Base-by-base conservation (phyloP, 495 filamentous ascomycete species). In the Recurvomyces mirabilis region DNA sequence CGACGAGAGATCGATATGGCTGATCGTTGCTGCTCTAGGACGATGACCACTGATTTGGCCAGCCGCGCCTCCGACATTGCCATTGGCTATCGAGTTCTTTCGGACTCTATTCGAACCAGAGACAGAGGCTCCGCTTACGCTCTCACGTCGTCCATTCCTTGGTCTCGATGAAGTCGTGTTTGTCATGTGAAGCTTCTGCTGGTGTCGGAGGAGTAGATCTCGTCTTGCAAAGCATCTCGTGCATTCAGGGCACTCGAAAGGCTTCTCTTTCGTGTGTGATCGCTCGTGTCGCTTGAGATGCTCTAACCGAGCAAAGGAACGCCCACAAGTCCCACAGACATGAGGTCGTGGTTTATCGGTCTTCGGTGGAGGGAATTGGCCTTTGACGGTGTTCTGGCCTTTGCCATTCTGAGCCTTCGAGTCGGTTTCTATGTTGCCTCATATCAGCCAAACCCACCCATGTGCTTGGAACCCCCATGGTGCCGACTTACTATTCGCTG, bases 141-240 rank as follows among this genome's bases (percentile, higher is more conserved):
- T 87, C 61, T 96, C 89, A 41, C 81, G 60, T 35, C 78, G 75
- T 45, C 75, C 79, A 62, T 82, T 87, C 57, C 87, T 74, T 26
- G 88, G 87, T 46, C 87, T 77, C 34, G 87, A 87, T 26, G 89
- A 87, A 5, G 91, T 81, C 0, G 87, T 87, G 1, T 83, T 82
- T n/a, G 87, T 93, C 79, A 93, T 84, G 58, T 99, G 91, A 12
- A 99, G 73, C 70, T 99, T 99, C 71, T 99, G 91, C 68, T 99
- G 91, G 65, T 99, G 91, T 21, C 91, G 76, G 45, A 99, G 68
- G 41, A 99, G 75, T 47, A 99, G 64, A 62, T 99, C 91, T 46
- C 91, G 76, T 25, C 91, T 77, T 23, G 91, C 91, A 68, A 99
- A 99, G 70, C 91, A 96, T 59, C 91, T 69, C 17, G 84, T 72